Conservation (phyloP, 139 green algal genomes). For the Coelastrella sp. region DNA sequence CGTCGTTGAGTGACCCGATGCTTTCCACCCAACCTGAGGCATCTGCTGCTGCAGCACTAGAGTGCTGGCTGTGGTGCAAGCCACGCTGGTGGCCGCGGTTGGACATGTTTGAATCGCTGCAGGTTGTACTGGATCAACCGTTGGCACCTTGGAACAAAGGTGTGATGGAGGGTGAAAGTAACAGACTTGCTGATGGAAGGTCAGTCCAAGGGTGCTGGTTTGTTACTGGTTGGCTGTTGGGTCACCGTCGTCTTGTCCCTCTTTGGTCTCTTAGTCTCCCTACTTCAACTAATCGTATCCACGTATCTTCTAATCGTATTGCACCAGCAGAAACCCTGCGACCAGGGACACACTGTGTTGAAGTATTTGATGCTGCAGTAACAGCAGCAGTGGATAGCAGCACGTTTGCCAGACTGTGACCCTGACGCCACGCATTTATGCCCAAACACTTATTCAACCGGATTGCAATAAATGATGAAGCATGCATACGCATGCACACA, state of each 20-base stretch:
- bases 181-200: background rate
- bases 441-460: no score
- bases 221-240: background rate
- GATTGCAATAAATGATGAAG: no score
- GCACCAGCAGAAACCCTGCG: background rate
- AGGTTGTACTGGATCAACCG: no score
- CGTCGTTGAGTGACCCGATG: conserved; percentile 67
- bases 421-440: no score
- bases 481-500: no score
- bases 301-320: background rate
- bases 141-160: background rate
- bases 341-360: background rate
- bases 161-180: background rate
- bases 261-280: background rate
- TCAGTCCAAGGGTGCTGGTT: background rate
- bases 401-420: no score
- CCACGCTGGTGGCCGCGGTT: conserved; percentile 24
- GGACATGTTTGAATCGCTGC: conserved; percentile 5
- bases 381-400: no score
- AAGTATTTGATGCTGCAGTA: no score
- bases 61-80: conserved; percentile 43
- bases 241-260: conserved; percentile 2
- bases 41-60: conserved; percentile 7
- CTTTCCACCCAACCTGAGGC: conserved; percentile 74
- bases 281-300: background rate